Evolutionary conservation across 768 basidiomycete species (phyloP), one percentile per base, ranked within the genome.

Genomic region (Pleurotus sapidus): DNA sequence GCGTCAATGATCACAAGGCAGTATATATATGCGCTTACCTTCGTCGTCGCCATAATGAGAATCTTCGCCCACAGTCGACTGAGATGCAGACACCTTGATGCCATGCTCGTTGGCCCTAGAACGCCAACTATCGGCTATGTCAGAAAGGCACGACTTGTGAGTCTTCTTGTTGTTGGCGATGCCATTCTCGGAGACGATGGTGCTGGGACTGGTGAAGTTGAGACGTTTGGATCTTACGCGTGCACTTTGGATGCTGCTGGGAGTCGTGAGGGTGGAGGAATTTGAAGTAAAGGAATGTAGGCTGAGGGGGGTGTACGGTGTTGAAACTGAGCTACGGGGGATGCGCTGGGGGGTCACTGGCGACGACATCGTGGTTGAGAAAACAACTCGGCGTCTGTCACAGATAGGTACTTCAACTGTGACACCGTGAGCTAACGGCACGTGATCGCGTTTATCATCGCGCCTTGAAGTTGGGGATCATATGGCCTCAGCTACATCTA

Each of bases 281-380:
- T 78, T 81, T 34, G 83, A 76, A 40, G 80, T 73, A 60, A 81
- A 77, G 5, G 87, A 89, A 61, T 83, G 83, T 43, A 87, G 76
- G 64, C 86, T 88, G 65, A 86, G 76, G 27, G 88, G 87, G 3
- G 87, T 88, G 69, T 87, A 88, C 6, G 87, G 86, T 17, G 86
- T 86, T 54, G 78, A 56, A 42, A 59, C 45, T 25, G 57, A 56
- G 54, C 57, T 58, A 18, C 57, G 57, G 17, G 60, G 43, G 27
- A 39, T 53, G 25, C 60, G 60, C 42, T 61, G 58, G 5, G 61
- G 61, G 34, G 61, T 62, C 11, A 57, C 55, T n/a, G 61, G 61
- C 38, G 51, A 54, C 37, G 51, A 54, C 51, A 54, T 54, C 38
- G 51, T 54, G 39, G 51, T 54, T 39, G 30, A 51, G 51, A 54